phyloP scores from a whole-genome alignment of 129 eudicot species.

The Escallonia rubra region DNA sequence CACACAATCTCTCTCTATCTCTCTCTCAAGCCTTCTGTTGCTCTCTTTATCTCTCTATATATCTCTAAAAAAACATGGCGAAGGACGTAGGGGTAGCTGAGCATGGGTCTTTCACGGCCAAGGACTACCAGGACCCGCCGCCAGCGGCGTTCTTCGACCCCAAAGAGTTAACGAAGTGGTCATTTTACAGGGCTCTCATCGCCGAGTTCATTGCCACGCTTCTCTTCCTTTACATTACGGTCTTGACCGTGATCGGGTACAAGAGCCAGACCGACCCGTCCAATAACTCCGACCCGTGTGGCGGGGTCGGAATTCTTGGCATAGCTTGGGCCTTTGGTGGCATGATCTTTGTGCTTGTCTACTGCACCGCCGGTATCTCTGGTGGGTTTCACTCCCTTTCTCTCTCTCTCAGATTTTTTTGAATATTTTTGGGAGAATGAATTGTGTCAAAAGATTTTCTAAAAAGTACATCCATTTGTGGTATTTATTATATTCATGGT shows the following conservation, averaged over 20 bases:
- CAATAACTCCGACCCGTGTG: slow-evolving; percentile 44
- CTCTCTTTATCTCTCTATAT: neutral
- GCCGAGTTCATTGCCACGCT: slow-evolving; percentile 82
- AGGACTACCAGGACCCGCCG: slow-evolving; percentile 91
- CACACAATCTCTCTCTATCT: slow-evolving; percentile 2
- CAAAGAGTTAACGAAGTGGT: slow-evolving; percentile 61
- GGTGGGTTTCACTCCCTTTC: slow-evolving; percentile 21
- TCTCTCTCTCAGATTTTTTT: neutral
- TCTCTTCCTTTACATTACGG: slow-evolving; percentile 62
- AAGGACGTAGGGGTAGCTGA: slow-evolving; percentile 53
- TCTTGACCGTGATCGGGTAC: slow-evolving; percentile 72
- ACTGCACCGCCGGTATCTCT: slow-evolving; percentile 91
- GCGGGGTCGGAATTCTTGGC: slow-evolving; percentile 76
- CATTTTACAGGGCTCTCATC: slow-evolving; percentile 69
- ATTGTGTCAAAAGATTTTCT: too few relatives aligned
- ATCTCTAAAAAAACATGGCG: slow-evolving; percentile 16
- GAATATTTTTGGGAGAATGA: too few relatives aligned
- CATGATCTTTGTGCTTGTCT: slow-evolving; percentile 85
- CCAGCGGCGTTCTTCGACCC: slow-evolving; percentile 73
- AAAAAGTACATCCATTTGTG: too few relatives aligned
- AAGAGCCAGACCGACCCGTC: slow-evolving; percentile 43
- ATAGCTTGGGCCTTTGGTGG: slow-evolving; percentile 89
- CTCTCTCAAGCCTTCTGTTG: neutral
- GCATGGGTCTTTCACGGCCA: slow-evolving; percentile 54
- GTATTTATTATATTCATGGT: too few relatives aligned